These are phyloP conservation scores for Mytilinidion resinicola DNA, from an alignment of 495 filamentous ascomycete species.

Conservation along the genomic window DNA sequence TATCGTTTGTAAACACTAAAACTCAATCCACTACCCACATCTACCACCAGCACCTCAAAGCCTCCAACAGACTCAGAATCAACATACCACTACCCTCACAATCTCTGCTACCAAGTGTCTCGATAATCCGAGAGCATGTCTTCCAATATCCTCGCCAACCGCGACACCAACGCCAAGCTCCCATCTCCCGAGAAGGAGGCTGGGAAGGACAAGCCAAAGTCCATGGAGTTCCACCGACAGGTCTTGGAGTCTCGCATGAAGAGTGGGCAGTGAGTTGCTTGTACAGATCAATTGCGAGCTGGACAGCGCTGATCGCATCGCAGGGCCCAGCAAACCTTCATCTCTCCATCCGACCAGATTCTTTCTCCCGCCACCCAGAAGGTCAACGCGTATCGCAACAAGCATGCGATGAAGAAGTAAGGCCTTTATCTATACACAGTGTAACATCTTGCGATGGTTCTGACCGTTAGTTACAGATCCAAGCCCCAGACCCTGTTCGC, in stretches of 20 bases:
- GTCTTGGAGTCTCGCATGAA: slow-evolving; percentile 66
- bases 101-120: not conserved
- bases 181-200: slow-evolving; percentile 24
- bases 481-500: slow-evolving; percentile 30
- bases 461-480: slow-evolving; percentile 11
- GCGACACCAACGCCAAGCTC: slow-evolving; percentile 51
- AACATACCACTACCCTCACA: not conserved
- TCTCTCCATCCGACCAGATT: slow-evolving; percentile 89
- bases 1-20: not conserved
- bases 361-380: slow-evolving; percentile 93
- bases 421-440: not conserved
- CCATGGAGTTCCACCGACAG: slow-evolving; percentile 77
- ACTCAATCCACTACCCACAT: not conserved
- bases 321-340: slow-evolving; percentile 57
- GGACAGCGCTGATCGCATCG: slow-evolving; percentile 4
- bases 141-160: slow-evolving; percentile 47
- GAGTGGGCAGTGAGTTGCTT: slow-evolving; percentile 54
- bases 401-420: slow-evolving; percentile 58
- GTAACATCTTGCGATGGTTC: not conserved
- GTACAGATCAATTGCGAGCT: not conserved
- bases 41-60: not conserved
- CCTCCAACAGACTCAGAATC: not conserved
- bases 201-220: slow-evolving; percentile 43
- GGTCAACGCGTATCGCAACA: slow-evolving; percentile 73
- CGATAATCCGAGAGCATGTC: slow-evolving; percentile 1